A percentile compares a stretch with the other conserved stretches of the same genome.
phyloP scores from a whole-genome alignment of 2,329 filamentous ascomycete species.

The Colletotrichum horii region DNA sequence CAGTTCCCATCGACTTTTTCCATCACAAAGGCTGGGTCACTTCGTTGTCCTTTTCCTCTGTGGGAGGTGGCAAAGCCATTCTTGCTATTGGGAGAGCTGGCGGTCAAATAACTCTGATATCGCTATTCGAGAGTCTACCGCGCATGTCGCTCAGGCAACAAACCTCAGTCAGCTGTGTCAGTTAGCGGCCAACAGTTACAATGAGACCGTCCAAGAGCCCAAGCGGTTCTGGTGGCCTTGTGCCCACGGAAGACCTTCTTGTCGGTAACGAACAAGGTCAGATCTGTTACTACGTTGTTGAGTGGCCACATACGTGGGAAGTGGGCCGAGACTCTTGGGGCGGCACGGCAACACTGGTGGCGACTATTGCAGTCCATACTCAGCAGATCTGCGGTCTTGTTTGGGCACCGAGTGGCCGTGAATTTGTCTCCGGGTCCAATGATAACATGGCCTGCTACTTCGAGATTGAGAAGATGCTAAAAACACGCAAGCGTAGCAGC shows the following conservation, averaged over 20 bases:
- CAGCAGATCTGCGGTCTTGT: conserved; percentile 95
- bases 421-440: conserved; percentile 89
- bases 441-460: conserved; percentile 91
- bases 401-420: conserved; percentile 78
- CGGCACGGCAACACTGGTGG: conserved; percentile 78
- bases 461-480: conserved; percentile 65
- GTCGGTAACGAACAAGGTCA: conserved; percentile 85
- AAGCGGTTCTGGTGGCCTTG: conserved; percentile 49
- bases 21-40: conserved; percentile 65
- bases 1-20: conserved; percentile 57
- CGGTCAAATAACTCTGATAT: conserved; percentile 79
- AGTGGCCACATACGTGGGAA: conserved; percentile 77
- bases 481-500: background rate
- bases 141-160: conserved; percentile 79
- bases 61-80: conserved; percentile 75
- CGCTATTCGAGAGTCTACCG: conserved; percentile 68
- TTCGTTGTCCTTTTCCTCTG: conserved; percentile 88
- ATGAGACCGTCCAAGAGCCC: conserved; percentile 57
- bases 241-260: conserved; percentile 81
- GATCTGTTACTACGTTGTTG: conserved; percentile 87
- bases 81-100: conserved; percentile 84
- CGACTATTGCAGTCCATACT: conserved; percentile 77
- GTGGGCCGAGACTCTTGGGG: conserved; percentile 72
- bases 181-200: conserved; percentile 74
- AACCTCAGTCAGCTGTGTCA: conserved; percentile 76